Percentiles rank a stretch among this genome's conserved stretches.
phyloP scores from a whole-genome alignment of 495 filamentous ascomycete genomes.

The Neurospora sp. region DNA sequence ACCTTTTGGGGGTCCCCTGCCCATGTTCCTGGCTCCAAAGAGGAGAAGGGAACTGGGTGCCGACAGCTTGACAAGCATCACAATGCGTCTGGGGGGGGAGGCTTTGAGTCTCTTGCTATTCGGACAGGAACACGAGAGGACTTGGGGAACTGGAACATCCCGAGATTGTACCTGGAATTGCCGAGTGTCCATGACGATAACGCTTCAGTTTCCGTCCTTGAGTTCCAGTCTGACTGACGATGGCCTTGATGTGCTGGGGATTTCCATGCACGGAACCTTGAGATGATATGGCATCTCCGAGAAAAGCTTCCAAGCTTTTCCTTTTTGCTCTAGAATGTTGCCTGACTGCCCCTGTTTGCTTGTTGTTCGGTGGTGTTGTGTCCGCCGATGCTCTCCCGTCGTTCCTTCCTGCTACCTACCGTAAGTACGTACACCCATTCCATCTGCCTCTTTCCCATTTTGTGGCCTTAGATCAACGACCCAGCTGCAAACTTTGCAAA shows the following conservation, averaged over 20 bases:
- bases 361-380: neutral
- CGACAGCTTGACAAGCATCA: neutral
- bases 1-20: neutral
- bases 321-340: neutral
- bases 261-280: neutral
- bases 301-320: neutral
- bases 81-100: neutral
- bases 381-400: neutral
- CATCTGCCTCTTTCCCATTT: neutral
- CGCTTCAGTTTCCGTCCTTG: neutral
- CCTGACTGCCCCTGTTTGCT: neutral
- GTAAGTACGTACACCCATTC: neutral
- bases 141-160: neutral
- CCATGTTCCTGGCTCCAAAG: neutral
- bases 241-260: neutral
- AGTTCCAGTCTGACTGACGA: neutral
- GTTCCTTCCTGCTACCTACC: neutral
- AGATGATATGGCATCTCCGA: neutral
- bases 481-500: neutral
- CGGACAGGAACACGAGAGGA: constrained; percentile 1
- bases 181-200: neutral
- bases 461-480: neutral
- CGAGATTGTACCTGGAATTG: neutral
- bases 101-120: neutral
- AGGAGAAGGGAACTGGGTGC: neutral